Conservation (phyloP, 2,329 filamentous ascomycete genomes). For the Exophiala xenobiotica region DNA sequence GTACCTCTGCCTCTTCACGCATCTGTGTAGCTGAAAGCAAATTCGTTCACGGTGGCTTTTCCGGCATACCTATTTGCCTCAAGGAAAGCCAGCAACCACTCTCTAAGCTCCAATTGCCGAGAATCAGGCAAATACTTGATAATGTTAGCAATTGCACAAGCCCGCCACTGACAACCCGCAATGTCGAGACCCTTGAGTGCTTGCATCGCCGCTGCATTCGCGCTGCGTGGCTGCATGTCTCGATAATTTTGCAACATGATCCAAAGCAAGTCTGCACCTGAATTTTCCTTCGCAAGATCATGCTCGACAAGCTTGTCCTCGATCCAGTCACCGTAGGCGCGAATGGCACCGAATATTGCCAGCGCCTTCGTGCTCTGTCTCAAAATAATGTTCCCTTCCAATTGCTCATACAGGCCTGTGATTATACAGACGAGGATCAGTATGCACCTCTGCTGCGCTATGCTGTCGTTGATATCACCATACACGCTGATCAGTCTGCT, state of each 20-base stretch:
- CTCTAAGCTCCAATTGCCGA: constrained; percentile 8
- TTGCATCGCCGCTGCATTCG: background rate
- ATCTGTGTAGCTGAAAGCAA: constrained; percentile 17
- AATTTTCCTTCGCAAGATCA: constrained; percentile 13
- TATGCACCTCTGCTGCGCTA: constrained; percentile 15
- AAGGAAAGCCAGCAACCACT: constrained; percentile 13
- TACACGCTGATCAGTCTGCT: constrained; percentile 16
- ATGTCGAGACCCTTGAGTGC: constrained; percentile 11
- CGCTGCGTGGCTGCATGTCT: constrained; percentile 6
- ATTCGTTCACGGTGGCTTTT: constrained; percentile 14
- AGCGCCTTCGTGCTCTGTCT: constrained; percentile 1
- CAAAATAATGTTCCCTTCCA: background rate
- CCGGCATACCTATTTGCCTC: constrained; percentile 13
- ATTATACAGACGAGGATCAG: constrained; percentile 16
- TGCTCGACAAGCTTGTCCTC: constrained; percentile 16
- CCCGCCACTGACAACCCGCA: constrained; percentile 16
- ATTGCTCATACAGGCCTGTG: constrained; percentile 6
- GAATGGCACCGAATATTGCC: constrained; percentile 8
- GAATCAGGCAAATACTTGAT: constrained; percentile 18
- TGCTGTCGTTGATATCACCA: constrained; percentile 17
- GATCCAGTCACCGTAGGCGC: constrained; percentile 9
- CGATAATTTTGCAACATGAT: constrained; percentile 22
- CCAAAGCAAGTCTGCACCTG: constrained; percentile 18
- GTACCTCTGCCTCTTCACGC: background rate
- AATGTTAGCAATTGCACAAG: constrained; percentile 17